phyloP scores from a whole-genome alignment of 768 basidiomycete genomes.

The Leccinellum luteum region DNA sequence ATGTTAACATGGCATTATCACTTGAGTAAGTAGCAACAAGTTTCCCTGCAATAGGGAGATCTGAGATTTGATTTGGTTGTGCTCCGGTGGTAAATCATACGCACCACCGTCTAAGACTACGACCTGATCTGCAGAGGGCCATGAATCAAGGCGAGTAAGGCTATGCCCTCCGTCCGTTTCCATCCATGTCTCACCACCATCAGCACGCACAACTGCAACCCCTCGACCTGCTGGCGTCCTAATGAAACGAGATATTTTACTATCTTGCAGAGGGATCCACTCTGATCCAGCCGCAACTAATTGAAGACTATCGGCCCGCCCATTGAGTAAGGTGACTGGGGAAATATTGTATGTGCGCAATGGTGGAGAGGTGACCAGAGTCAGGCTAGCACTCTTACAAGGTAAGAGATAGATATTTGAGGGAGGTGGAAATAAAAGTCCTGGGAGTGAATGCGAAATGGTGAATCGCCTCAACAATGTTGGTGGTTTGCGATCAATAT shows the following conservation, averaged over 20 bases:
- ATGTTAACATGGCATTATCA: constrained; percentile 43
- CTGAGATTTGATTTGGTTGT: constrained; percentile 1
- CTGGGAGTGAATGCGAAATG: constrained; percentile 60
- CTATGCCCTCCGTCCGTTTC: constrained; percentile 46
- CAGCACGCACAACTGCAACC: constrained; percentile 59
- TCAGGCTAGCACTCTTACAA: constrained; percentile 42
- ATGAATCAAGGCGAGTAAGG: constrained; percentile 48
- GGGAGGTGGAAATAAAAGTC: constrained; percentile 46
- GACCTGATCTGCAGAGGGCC: constrained; percentile 58
- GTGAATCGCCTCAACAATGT: constrained; percentile 76
- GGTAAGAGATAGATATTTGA: constrained; percentile 54
- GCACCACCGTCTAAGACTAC: constrained; percentile 70
- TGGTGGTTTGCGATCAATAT: constrained; percentile 86
- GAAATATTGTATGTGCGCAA: constrained; percentile 59
- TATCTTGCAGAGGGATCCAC: constrained; percentile 45
- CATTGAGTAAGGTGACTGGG: constrained; percentile 61
- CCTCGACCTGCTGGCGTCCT: constrained; percentile 79
- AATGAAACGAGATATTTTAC: constrained; percentile 58
- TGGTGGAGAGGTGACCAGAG: constrained; percentile 66
- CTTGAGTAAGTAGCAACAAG: constrained; percentile 59
- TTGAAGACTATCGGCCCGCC: constrained; percentile 48
- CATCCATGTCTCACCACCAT: constrained; percentile 66
- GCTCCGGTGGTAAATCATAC: constrained; percentile 10
- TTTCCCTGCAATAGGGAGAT: constrained; percentile 40
- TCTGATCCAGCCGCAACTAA: constrained; percentile 41